A percentile compares a stretch with the other conserved stretches of the same genome.
Conservation (phyloP, 2,329 filamentous ascomycete species). For the Pseudofabraea citricarpa region DNA sequence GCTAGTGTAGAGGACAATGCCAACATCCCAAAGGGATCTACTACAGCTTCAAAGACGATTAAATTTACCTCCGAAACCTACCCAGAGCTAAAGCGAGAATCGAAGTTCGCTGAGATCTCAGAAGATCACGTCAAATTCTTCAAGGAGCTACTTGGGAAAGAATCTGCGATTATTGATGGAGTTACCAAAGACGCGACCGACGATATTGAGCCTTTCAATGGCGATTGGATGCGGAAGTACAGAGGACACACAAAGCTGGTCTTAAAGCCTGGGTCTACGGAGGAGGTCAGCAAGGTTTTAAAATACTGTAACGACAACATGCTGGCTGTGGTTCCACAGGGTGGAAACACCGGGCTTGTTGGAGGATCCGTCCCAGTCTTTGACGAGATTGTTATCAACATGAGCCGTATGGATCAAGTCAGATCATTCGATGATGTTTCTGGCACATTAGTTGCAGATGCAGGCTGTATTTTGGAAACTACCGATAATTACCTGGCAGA, state of each 20-base stretch:
- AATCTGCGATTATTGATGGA: constrained; percentile 79
- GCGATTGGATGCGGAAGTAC: constrained; percentile 99
- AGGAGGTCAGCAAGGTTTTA: constrained; percentile 86
- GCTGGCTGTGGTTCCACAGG: constrained; percentile 93
- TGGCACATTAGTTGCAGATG: constrained; percentile 84
- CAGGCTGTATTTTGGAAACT: constrained; percentile 84
- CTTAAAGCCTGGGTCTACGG: constrained; percentile 76
- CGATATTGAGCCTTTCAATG: constrained; percentile 89
- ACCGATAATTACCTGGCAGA: constrained; percentile 83
- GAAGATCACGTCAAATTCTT: constrained; percentile 79
- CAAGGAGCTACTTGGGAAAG: constrained; percentile 70
- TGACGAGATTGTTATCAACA: constrained; percentile 94
- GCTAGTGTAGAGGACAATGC: constrained; percentile 23
- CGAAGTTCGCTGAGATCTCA: constrained; percentile 69
- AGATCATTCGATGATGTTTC: constrained; percentile 90
- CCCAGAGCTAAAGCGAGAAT: constrained; percentile 75
- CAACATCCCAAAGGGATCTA: constrained; percentile 21
- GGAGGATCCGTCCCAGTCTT: constrained; percentile 96
- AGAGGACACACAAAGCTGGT: constrained; percentile 84
- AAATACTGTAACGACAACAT: constrained; percentile 92
- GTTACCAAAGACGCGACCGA: constrained; percentile 68
- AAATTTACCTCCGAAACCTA: constrained; percentile 85
- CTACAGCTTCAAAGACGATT: constrained; percentile 37
- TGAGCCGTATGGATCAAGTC: constrained; percentile 86
- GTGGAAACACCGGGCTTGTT: constrained; percentile 93